These are phyloP conservation scores for Cucumis cinereus DNA, from an alignment of 306 rosid species.

Conservation along the genomic window DNA sequence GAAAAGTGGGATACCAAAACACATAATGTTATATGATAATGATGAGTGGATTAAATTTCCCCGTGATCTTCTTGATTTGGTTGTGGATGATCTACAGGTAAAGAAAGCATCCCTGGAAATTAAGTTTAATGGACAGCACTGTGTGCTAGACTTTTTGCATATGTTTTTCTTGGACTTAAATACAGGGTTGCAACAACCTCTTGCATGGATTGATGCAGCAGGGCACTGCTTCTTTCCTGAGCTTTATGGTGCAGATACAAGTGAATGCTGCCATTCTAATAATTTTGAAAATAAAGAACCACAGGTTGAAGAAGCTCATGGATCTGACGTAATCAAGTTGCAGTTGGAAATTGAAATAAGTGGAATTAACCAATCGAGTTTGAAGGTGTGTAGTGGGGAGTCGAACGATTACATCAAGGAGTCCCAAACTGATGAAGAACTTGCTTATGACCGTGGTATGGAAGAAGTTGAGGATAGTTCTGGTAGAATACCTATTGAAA, in stretches of 20 bases:
- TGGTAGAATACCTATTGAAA: constrained; percentile 14
- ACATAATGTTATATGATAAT: constrained; percentile 55
- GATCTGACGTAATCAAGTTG: constrained; percentile 45
- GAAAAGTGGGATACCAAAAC: constrained; percentile 59
- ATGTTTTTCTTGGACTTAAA: constrained; percentile 62
- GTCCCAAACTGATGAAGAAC: constrained; percentile 29
- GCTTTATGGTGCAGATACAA: constrained; percentile 25
- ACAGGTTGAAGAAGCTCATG: constrained; percentile 20
- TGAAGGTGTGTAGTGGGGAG: constrained; percentile 67
- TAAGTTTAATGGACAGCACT: constrained; percentile 37
- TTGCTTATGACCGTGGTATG: constrained; percentile 19
- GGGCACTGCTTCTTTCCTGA: constrained; percentile 86
- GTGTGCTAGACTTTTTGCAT: constrained; percentile 69
- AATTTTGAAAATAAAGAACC: constrained; percentile 15
- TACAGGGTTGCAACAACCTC: constrained; percentile 51
- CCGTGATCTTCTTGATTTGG: constrained; percentile 40
- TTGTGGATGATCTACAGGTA: constrained; percentile 38
- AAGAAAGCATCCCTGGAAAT: constrained; percentile 61
- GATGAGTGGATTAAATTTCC: constrained; percentile 71
- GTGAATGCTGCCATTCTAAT: constrained; percentile 13
- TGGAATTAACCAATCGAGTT: constrained; percentile 29
- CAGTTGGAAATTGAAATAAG: constrained; percentile 73
- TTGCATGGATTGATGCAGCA: constrained; percentile 87
- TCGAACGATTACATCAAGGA: constrained; percentile 42
- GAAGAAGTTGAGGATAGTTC: constrained; percentile 52